These are phyloP conservation scores for Pontederia crassipes DNA, from an alignment of 176 grass and related monocot species.

Conservation along the genomic window DNA sequence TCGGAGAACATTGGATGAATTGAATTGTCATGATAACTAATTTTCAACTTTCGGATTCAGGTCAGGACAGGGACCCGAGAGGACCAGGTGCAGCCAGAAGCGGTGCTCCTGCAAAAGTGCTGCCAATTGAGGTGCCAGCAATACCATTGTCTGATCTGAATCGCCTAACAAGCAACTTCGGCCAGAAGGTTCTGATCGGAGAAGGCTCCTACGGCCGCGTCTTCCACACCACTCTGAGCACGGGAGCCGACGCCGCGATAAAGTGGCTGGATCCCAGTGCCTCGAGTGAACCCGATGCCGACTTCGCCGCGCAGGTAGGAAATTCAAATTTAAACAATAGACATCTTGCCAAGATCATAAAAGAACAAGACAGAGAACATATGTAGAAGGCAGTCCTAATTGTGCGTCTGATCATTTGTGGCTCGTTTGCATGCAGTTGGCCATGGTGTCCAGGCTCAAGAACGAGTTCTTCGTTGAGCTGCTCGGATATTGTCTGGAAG, in stretches of 20 bases:
- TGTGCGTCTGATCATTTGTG: not conserved
- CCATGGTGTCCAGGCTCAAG: conserved; percentile 42
- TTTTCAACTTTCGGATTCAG: not conserved
- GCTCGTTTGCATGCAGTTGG: conserved; percentile 18
- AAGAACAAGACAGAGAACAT: no score
- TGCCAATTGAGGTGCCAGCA: conserved; percentile 34
- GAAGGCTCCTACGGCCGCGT: conserved; percentile 56
- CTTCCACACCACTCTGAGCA: conserved; percentile 22
- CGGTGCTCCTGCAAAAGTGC: conserved; percentile 20
- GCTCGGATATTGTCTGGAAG: conserved; percentile 42
- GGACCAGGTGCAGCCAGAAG: conserved; percentile 21
- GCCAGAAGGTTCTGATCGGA: conserved; percentile 28
- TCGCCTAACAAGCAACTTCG: conserved; percentile 25
- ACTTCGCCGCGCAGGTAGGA: conserved; percentile 36
- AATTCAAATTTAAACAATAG: no score
- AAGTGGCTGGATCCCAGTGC: conserved; percentile 43
- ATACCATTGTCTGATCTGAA: conserved; percentile 35
- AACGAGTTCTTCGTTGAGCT: conserved; percentile 40
- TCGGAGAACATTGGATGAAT: no score
- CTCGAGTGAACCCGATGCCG: conserved; percentile 26
- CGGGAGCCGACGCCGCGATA: conserved; percentile 31
- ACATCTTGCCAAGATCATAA: not conserved
- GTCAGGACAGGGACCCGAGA: conserved; percentile 28
- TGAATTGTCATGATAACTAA: not conserved
- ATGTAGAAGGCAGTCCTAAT: not conserved